phyloP scores from a whole-genome alignment of 2,329 filamentous ascomycete genomes.

The Didymella arachidicola region DNA sequence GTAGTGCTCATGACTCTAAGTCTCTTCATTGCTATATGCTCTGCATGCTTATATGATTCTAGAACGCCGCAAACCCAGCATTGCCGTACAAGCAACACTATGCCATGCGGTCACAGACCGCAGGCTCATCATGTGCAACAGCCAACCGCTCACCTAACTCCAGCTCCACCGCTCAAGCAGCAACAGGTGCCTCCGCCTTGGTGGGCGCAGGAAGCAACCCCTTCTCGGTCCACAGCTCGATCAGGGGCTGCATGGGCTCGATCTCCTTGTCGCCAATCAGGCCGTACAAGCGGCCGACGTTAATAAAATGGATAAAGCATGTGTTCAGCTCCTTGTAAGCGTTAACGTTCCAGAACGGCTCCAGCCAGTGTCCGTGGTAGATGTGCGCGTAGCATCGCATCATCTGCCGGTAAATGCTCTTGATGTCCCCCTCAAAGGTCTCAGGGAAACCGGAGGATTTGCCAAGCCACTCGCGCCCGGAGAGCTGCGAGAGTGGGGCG shows the following conservation, averaged over 20 bases:
- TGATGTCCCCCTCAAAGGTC: slow-evolving; percentile 74
- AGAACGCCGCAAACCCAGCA: slow-evolving; percentile 11
- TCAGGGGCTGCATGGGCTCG: slow-evolving; percentile 93
- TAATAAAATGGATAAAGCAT: slow-evolving; percentile 63
- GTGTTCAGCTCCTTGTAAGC: slow-evolving; percentile 61
- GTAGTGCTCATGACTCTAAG: slow-evolving; percentile 1
- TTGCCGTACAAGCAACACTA: not conserved
- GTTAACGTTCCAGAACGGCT: slow-evolving; percentile 59
- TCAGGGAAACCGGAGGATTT: slow-evolving; percentile 78
- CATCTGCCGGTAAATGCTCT: slow-evolving; percentile 67
- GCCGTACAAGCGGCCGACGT: slow-evolving; percentile 75
- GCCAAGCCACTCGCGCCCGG: slow-evolving; percentile 81
- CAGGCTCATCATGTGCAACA: slow-evolving; percentile 22
- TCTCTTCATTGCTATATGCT: slow-evolving; percentile 23
- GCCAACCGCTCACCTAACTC: not conserved
- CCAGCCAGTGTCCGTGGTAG: slow-evolving; percentile 61
- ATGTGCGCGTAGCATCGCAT: slow-evolving; percentile 63
- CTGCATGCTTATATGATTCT: slow-evolving; percentile 12
- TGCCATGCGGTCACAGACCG: slow-evolving; percentile 15
- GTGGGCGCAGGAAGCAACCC: slow-evolving; percentile 73
- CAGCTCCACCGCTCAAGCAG: slow-evolving; percentile 17
- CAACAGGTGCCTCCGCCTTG: slow-evolving; percentile 32
- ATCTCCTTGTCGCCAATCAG: slow-evolving; percentile 87
- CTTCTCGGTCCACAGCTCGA: slow-evolving; percentile 90
- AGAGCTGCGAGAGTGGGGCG: slow-evolving; percentile 67